A percentile compares a stretch with the other conserved stretches of the same genome.
Conservation (phyloP, 2,329 filamentous ascomycete genomes). For the Fusarium circinatum region DNA sequence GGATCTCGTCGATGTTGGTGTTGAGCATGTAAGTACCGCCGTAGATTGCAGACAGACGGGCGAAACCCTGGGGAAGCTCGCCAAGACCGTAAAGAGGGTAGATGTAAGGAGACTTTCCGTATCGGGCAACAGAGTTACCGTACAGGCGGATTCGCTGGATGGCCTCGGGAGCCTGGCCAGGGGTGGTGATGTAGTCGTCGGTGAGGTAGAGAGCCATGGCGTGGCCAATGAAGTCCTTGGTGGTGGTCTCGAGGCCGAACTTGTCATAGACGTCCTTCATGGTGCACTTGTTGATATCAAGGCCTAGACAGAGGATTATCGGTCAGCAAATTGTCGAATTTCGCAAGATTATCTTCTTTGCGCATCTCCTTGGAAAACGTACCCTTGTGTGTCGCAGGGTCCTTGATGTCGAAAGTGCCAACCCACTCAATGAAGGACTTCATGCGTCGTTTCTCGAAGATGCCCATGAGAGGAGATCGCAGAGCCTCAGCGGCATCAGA, state of each 20-base stretch:
- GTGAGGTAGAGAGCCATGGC: slow-evolving; percentile 96
- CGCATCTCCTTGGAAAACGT: slow-evolving; percentile 42
- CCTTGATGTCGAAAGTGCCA: slow-evolving; percentile 82
- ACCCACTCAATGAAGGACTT: slow-evolving; percentile 98
- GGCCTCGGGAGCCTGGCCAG: slow-evolving; percentile 81
- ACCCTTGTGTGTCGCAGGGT: slow-evolving; percentile 92
- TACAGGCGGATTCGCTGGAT: slow-evolving; percentile 95
- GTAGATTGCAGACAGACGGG: slow-evolving; percentile 96
- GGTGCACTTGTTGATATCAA: slow-evolving; percentile 80
- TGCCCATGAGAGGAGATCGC: slow-evolving; percentile 91
- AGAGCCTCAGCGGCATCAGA: slow-evolving; percentile 92
- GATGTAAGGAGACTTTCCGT: slow-evolving; percentile 99
- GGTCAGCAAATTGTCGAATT: slow-evolving; percentile 22
- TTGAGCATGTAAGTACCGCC: slow-evolving; percentile 99
- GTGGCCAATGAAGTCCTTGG: slow-evolving; percentile 96
- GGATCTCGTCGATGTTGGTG: slow-evolving; percentile 89
- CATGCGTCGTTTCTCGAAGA: slow-evolving; percentile 97
- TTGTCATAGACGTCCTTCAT: slow-evolving; percentile 99
- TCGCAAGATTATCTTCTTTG: not conserved
- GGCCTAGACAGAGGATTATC: slow-evolving; percentile 62
- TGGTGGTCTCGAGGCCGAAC: slow-evolving; percentile 88
- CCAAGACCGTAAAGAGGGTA: slow-evolving; percentile 98
- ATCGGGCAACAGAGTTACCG: slow-evolving; percentile 96
- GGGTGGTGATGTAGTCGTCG: slow-evolving; percentile 83
- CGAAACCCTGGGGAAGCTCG: slow-evolving; percentile 97